Evolutionary conservation across 148 eudicot species (phyloP).

Genomic region (Rhododendron vialii): DNA sequence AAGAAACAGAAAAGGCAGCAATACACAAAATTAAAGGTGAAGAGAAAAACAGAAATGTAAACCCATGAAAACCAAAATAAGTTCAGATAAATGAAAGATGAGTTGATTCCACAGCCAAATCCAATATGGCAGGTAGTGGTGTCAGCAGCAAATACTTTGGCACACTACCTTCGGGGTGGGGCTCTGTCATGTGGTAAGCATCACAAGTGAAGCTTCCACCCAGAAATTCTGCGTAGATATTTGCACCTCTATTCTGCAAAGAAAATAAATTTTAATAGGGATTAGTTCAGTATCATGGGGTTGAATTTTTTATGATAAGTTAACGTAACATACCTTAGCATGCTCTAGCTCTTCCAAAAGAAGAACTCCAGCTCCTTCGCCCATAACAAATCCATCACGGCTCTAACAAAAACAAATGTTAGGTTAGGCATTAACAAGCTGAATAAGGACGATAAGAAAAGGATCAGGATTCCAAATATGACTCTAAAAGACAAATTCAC

Average conservation of each 20-base stretch:
- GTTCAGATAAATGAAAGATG: background rate
- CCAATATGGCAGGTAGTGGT: background rate
- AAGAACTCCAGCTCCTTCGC: conserved; percentile 98
- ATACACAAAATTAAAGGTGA: background rate
- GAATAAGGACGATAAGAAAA: background rate
- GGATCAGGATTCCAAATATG: background rate
- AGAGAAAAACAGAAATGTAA: background rate
- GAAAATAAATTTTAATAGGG: background rate
- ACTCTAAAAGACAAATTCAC: conserved; percentile 3
- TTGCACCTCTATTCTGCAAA: conserved; percentile 84
- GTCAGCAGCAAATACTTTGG: background rate
- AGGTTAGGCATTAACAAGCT: background rate
- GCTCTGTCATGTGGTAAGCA: conserved; percentile 98
- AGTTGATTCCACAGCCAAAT: background rate
- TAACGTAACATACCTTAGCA: conserved; percentile 54
- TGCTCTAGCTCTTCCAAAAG: conserved; percentile 93
- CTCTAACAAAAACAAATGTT: conserved; percentile 36
- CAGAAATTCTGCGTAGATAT: conserved; percentile 86
- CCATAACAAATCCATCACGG: conserved; percentile 99
- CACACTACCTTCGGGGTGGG: conserved; percentile 86
- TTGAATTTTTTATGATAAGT: background rate
- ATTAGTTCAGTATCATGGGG: background rate
- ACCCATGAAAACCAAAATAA: background rate
- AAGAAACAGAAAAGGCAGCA: background rate
- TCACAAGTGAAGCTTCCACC: conserved; percentile 98